Evolutionary conservation across 208 protist genomes (phyloP), one percentile per base, ranked within the genome.

Genomic region (Wallacemonas sp.): DNA sequence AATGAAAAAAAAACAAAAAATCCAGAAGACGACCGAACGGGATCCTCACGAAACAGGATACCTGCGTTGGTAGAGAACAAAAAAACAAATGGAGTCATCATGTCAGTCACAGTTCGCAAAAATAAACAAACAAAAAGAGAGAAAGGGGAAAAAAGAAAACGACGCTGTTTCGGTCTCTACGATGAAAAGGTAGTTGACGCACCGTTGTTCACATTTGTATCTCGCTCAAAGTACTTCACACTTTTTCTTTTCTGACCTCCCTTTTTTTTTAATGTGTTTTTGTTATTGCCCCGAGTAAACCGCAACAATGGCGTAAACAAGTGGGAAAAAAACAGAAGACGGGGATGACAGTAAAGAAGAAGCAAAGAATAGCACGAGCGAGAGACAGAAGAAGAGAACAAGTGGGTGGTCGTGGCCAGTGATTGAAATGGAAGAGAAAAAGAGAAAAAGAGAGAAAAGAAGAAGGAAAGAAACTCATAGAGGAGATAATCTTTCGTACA

Each of bases 131-230:
- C 29, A 47, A 2, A 60, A 36, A 61, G 17, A 44, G 44, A 21
- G 44, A 69, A 29, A 32, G 48, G 26, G n/a, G 57, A 61, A 69
- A 61, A 32, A 69, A 47, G 57, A 33, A 47, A 69, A 43, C 47
- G 24, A 32, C 30, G 21, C 4, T 61, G 47, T 60, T 34, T 43
- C 23, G 19, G 3, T 46, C 24, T 23, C 6, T 17, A 56, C 8
- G 24, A 17, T 23, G 39, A 52, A 29, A 30, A 33, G n/a, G n/a
- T n/a, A n/a, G n/a, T n/a, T n/a, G n/a, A 21, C 2, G 23, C 30
- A 23, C 30, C 38, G 16, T 33, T 43, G n/a, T 26, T 27, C 14
- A 32, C 9, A 14, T 17, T n/a, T 14, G 8, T 24, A 11, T 24
- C 32, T 8, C 46, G 16, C 36, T 34, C 9, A 23, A 27, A 57